Evolutionary conservation across 2,329 filamentous ascomycete genomes (phyloP).

Genomic region (Chrysoporthe cubensis): DNA sequence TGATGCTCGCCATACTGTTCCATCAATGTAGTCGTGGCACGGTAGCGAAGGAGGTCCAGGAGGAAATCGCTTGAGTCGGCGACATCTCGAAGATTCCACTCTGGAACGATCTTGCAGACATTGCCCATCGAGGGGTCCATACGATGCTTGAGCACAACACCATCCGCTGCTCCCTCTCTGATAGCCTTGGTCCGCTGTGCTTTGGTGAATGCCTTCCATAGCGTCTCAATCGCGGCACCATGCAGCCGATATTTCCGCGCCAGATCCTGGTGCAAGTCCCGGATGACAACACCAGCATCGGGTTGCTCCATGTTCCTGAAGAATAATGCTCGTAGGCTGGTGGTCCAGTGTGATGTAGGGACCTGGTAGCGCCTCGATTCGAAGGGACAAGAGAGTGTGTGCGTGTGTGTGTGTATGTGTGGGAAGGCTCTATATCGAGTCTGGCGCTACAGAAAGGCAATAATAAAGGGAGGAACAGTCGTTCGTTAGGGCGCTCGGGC

Average conservation of each 20-base stretch:
- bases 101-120: slow-evolving; percentile 46
- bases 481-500: too few species aligned
- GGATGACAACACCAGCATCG: slow-evolving; percentile 23
- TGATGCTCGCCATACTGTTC: slow-evolving; percentile 28
- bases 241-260: slow-evolving; percentile 44
- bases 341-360: neutral
- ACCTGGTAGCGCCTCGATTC: neutral
- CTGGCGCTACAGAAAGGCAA: too few species aligned
- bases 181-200: slow-evolving; percentile 41
- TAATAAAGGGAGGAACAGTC: too few species aligned
- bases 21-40: slow-evolving; percentile 27
- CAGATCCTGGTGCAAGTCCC: slow-evolving; percentile 44
- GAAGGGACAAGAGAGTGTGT: neutral
- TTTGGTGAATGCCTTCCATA: slow-evolving; percentile 46
- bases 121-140: slow-evolving; percentile 42
- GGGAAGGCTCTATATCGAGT: too few species aligned
- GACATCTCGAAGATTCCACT: slow-evolving; percentile 50
- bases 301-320: neutral
- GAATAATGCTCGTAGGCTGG: neutral
- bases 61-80: slow-evolving; percentile 38
- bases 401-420: too few species aligned
- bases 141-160: slow-evolving; percentile 41
- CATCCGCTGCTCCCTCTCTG: slow-evolving; percentile 39
- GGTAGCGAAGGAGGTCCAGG: slow-evolving; percentile 28
- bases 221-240: slow-evolving; percentile 38